These are phyloP conservation scores for Tolypocladium ovalisporum DNA, from an alignment of 2,329 filamentous ascomycete species.

Conservation along the genomic window DNA sequence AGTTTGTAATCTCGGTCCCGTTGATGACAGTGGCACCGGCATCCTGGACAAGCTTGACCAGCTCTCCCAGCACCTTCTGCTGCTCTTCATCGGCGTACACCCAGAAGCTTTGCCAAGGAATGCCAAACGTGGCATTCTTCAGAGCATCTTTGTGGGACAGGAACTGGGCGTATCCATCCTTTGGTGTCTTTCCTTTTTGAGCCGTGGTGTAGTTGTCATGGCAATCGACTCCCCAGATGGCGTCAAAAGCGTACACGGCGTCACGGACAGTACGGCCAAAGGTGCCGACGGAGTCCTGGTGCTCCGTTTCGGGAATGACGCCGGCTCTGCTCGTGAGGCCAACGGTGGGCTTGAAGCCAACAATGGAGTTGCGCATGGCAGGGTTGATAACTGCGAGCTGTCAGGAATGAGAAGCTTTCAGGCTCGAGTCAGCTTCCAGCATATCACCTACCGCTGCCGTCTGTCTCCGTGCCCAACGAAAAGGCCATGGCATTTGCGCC, in stretches of 20 bases:
- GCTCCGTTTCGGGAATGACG: constrained; percentile 54
- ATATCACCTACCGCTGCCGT: constrained; percentile 42
- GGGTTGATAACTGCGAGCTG: constrained; percentile 51
- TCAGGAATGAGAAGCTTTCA: neutral
- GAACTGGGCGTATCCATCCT: constrained; percentile 44
- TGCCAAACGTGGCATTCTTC: constrained; percentile 52
- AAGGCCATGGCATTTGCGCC: constrained; percentile 52
- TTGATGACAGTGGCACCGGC: constrained; percentile 61
- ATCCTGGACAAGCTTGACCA: constrained; percentile 38
- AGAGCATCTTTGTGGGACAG: constrained; percentile 43
- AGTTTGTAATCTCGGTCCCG: constrained; percentile 55
- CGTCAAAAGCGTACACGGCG: constrained; percentile 54
- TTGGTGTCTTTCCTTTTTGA: constrained; percentile 43
- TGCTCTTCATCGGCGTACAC: constrained; percentile 45
- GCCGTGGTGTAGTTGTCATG: constrained; percentile 56
- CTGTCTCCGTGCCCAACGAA: constrained; percentile 63
- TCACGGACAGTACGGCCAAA: constrained; percentile 61
- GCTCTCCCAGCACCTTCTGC: constrained; percentile 34
- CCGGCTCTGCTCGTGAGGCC: constrained; percentile 56
- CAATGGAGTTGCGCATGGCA: constrained; percentile 55
- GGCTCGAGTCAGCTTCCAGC: neutral
- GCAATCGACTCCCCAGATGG: constrained; percentile 53
- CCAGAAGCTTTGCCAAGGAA: constrained; percentile 68
- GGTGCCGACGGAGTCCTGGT: constrained; percentile 59
- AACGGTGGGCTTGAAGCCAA: constrained; percentile 68